A percentile compares a stretch with the other conserved stretches of the same genome.
These are phyloP conservation scores for Alternaria sp. DNA, from an alignment of 2,329 filamentous ascomycete species.

Conservation along the genomic window DNA sequence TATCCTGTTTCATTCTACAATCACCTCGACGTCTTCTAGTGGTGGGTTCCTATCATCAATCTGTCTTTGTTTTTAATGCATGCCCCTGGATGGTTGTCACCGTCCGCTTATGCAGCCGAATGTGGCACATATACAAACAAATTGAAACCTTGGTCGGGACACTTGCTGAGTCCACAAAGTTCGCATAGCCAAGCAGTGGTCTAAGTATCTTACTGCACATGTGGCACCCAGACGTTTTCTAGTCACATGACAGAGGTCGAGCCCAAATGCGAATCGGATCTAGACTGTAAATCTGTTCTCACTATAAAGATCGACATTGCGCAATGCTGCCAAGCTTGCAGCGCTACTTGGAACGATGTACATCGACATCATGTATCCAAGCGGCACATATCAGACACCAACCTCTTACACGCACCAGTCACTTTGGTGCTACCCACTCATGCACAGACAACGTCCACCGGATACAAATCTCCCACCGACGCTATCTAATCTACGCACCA, in stretches of 20 bases:
- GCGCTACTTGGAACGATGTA: constrained; percentile 17
- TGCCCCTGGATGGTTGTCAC: background rate
- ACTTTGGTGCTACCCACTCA: background rate
- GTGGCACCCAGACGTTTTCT: background rate
- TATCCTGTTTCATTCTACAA: background rate
- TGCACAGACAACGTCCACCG: background rate
- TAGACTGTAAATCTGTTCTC: constrained; percentile 2
- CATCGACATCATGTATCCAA: constrained; percentile 14
- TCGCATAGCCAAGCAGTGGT: background rate
- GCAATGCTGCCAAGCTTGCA: constrained; percentile 19
- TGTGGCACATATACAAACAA: background rate
- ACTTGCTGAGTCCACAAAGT: background rate
- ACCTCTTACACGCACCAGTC: background rate
- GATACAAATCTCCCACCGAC: background rate
- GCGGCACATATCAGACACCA: background rate
- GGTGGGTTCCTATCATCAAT: background rate
- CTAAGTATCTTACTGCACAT: background rate
- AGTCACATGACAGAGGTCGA: constrained; percentile 3
- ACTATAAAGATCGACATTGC: constrained; percentile 20
- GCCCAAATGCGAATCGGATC: background rate
- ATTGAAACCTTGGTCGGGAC: background rate
- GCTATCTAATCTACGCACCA: background rate
- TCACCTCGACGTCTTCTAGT: background rate
- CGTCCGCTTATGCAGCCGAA: background rate
- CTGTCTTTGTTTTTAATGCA: constrained; percentile 1